Evolutionary conservation across 257 asterid species (phyloP).

Genomic region (Parsonsia alboflavescens): DNA sequence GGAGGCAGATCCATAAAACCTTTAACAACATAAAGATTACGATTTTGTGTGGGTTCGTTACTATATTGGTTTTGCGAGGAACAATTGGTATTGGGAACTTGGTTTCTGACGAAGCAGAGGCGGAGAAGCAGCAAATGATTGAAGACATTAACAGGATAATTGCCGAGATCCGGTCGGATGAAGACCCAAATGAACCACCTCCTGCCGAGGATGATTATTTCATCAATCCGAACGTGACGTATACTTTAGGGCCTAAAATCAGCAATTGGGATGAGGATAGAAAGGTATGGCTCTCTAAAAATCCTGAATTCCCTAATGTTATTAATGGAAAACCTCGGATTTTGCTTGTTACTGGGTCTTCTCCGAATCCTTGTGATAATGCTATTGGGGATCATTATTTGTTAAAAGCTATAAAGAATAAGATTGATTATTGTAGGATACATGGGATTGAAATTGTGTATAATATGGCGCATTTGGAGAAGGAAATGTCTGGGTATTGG

Average conservation of each 20-base stretch:
- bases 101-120: constrained; percentile 54
- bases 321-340: constrained; percentile 68
- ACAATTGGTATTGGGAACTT: constrained; percentile 77
- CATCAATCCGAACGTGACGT: constrained; percentile 37
- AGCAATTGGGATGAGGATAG: constrained; percentile 62
- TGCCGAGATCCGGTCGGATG: constrained; percentile 68
- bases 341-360: constrained; percentile 82
- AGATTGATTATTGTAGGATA: constrained; percentile 89
- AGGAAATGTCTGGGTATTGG: constrained; percentile 89
- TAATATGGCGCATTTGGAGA: constrained; percentile 88
- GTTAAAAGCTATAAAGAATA: constrained; percentile 69
- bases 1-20: constrained; percentile 67
- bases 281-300: constrained; percentile 59
- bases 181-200: constrained; percentile 46
- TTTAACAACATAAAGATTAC: constrained; percentile 80
- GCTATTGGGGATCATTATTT: constrained; percentile 90
- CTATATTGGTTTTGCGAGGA: constrained; percentile 82
- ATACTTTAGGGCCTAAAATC: constrained; percentile 60
- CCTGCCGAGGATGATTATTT: constrained; percentile 15
- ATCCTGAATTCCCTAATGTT: constrained; percentile 57
- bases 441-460: constrained; percentile 93
- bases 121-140: constrained; percentile 49
- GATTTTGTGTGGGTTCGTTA: constrained; percentile 73
- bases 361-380: constrained; percentile 79
- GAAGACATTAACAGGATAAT: constrained; percentile 74